Conservation (phyloP, 2,329 filamentous ascomycete genomes). For the Pseudogymnoascus sp. region DNA sequence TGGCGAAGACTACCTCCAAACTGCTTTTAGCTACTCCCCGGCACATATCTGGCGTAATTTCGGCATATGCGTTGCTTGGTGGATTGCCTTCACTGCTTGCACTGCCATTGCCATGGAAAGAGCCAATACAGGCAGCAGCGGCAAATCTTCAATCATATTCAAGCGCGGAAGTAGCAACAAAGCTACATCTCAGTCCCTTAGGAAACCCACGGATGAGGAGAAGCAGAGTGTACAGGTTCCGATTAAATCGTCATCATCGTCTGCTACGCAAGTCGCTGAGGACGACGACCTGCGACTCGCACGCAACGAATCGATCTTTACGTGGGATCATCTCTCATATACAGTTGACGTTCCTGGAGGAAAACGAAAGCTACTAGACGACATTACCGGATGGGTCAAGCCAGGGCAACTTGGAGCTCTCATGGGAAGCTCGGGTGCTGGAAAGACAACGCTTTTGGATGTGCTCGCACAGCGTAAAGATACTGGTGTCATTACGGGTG, state of each 20-base stretch:
- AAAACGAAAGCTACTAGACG: constrained; percentile 63
- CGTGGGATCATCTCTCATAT: constrained; percentile 64
- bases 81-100: constrained; percentile 45
- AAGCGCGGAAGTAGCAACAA: constrained; percentile 43
- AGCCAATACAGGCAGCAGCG: not conserved
- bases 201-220: constrained; percentile 1
- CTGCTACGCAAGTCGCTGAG: not conserved
- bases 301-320: constrained; percentile 61
- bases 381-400: constrained; percentile 75
- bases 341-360: constrained; percentile 54
- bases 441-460: constrained; percentile 82
- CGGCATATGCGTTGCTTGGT: constrained; percentile 55
- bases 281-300: constrained; percentile 38
- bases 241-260: constrained; percentile 13
- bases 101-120: constrained; percentile 36
- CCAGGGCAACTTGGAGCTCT: constrained; percentile 62
- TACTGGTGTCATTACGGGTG: constrained; percentile 79
- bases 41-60: constrained; percentile 51
- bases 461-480: constrained; percentile 77
- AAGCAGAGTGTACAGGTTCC: constrained; percentile 12
- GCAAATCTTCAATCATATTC: constrained; percentile 35
- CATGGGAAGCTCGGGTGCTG: constrained; percentile 61
- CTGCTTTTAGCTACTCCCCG: constrained; percentile 44
- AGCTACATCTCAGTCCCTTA: constrained; percentile 16
- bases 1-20: constrained; percentile 50